Evolutionary conservation across 208 protist species (phyloP).

Genomic region (Crithidia fasciculata): DNA sequence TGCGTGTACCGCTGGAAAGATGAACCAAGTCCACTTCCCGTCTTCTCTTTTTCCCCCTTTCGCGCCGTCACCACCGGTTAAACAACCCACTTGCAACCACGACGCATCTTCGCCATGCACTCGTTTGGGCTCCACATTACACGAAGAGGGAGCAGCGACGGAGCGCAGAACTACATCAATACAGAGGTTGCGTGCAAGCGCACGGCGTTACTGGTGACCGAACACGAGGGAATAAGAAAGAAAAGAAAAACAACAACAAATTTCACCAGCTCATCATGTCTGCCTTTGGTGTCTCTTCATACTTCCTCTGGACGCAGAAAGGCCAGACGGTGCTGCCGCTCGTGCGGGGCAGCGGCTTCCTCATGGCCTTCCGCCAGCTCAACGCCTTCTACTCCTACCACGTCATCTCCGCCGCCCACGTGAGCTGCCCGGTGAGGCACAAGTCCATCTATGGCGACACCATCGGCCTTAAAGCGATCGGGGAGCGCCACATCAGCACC

Average conservation of each 20-base stretch:
- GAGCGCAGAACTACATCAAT: too few relatives aligned
- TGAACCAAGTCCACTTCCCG: background rate
- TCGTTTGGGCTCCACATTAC: too few relatives aligned
- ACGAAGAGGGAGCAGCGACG: too few relatives aligned
- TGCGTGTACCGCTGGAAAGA: background rate
- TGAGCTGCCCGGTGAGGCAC: conserved; percentile 79
- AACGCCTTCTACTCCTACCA: conserved; percentile 83
- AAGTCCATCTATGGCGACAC: conserved; percentile 72
- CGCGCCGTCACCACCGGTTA: too few relatives aligned
- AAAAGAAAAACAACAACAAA: background rate
- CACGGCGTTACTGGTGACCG: background rate
- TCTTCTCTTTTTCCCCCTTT: too few relatives aligned
- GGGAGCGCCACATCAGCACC: conserved; percentile 86
- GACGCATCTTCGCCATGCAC: too few relatives aligned
- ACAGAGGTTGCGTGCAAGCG: background rate
- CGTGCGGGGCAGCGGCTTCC: conserved; percentile 85
- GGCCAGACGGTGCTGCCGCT: conserved; percentile 83
- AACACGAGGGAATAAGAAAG: background rate
- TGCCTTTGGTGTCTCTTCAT: conserved; percentile 79
- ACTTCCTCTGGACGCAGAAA: conserved; percentile 92
- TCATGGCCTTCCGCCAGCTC: conserved; percentile 67
- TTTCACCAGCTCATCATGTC: conserved; percentile 42
- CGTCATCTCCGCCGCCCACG: conserved; percentile 83
- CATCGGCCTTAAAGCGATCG: conserved; percentile 75
- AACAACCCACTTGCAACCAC: too few relatives aligned